Base-by-base conservation (phyloP, 805 yeast species). In the Candida endomychidarum region DNA sequence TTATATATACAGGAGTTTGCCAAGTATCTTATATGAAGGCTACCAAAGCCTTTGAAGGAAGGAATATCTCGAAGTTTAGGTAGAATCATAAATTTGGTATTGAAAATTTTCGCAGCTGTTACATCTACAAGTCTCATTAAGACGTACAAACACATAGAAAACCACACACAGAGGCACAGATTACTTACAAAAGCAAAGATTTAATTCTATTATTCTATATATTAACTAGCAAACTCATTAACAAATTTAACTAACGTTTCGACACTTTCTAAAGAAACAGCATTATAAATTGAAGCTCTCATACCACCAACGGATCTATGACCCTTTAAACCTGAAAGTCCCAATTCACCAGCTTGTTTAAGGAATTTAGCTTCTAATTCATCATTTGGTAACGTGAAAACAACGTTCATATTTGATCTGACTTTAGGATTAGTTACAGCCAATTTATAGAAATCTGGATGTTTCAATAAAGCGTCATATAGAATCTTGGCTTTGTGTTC, bases 261-360 rank as follows among this genome's bases (percentile, higher is more conserved):
- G 20, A 80, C 82, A 52, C 86, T 78, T 16, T 74, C 71, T 34
- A 78, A 65, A 4, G 80, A 61, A 38, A 93, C 85, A 11, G 98
- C 96, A 56, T 93, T 91, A 63, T 91, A 90, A 40, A 89, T 69
- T 10, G 97, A 89, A 11, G 95, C 90, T 63, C 99, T 82, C 65
- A 93, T 84, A 21, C 99, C 99, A 37, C 98, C 98, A 31, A 91
- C 98, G 3, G 96, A 87, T 61, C 98, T 79, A 65, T 91, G 98
- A 29, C 99, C 98, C 65, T 89, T 86, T 55, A 91, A 74, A 5
- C 97, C 98, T 4, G 80, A 68, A 47, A 93, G 71, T 2, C 77
- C 74, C 41, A 49, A 57, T 19, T 61, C 75, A 17, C 69, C 74
- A 3, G 97, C 96, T 34, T 72, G 80, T 45, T 77, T 68, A 45